These are phyloP conservation scores for Pichia norvegensis DNA, from an alignment of 1,139 yeast species.

Conservation along the genomic window DNA sequence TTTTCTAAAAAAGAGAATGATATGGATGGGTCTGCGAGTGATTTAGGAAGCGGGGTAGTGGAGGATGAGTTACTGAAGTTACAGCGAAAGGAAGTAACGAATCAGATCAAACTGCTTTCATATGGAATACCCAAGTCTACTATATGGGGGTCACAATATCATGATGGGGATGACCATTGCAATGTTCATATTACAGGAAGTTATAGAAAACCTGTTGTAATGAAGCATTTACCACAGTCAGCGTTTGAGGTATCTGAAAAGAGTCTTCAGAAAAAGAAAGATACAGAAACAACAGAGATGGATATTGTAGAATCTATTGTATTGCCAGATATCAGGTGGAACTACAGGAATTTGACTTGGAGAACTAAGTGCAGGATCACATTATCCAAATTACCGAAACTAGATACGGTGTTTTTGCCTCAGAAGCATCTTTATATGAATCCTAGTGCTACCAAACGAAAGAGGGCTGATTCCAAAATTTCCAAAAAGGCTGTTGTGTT, in stretches of 20 bases:
- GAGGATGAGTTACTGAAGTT: conserved; percentile 12
- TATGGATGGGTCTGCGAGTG: conserved; percentile 5
- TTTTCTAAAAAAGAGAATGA: neutral
- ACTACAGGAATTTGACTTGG: conserved; percentile 30
- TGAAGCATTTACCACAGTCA: conserved; percentile 22
- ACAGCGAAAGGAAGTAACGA: conserved; percentile 13
- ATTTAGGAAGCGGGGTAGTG: conserved; percentile 6
- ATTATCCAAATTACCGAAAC: conserved; percentile 24
- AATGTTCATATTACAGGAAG: conserved; percentile 34
- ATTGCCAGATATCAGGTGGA: conserved; percentile 22
- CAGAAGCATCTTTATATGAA: conserved; percentile 28
- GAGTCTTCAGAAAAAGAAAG: neutral
- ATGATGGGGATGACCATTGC: conserved; percentile 19
- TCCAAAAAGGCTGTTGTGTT: conserved; percentile 36
- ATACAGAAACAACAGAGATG: neutral
- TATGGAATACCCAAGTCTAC: conserved; percentile 17
- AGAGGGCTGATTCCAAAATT: conserved; percentile 3
- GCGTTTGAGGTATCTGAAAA: conserved; percentile 23
- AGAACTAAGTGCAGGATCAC: conserved; percentile 35
- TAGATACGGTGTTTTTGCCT: conserved; percentile 14
- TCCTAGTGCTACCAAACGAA: conserved; percentile 21
- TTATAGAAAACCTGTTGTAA: conserved; percentile 27
- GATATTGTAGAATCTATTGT: conserved; percentile 14
- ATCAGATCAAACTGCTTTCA: conserved; percentile 17
- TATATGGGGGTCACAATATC: conserved; percentile 22